These are phyloP conservation scores for Hypoxylon rickii DNA, from an alignment of 495 filamentous ascomycete genomes.

Conservation along the genomic window DNA sequence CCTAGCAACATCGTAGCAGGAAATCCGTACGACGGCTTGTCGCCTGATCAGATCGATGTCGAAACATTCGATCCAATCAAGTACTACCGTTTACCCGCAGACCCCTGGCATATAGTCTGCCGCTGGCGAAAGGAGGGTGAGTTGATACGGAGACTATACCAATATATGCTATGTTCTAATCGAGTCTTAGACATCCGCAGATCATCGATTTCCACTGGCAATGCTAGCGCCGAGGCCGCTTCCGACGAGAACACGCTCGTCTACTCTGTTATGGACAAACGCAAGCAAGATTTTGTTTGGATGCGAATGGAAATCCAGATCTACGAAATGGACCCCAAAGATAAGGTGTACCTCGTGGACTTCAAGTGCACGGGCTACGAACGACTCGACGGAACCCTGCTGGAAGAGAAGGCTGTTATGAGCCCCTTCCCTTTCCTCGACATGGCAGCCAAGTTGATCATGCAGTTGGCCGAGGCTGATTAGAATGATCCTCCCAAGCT, in stretches of 20 bases:
- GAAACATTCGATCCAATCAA: slow-evolving; percentile 44
- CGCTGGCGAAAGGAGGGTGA: slow-evolving; percentile 79
- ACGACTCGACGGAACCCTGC: slow-evolving; percentile 60
- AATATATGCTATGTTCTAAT: slow-evolving; percentile 1
- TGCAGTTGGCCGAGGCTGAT: slow-evolving; percentile 73
- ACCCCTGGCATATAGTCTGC: slow-evolving; percentile 94
- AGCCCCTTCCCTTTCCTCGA: slow-evolving; percentile 81
- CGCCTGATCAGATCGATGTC: slow-evolving; percentile 32
- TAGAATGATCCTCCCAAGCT: slow-evolving; percentile 33
- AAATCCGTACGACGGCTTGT: slow-evolving; percentile 36
- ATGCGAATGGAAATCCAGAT: slow-evolving; percentile 96
- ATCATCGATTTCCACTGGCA: slow-evolving; percentile 40
- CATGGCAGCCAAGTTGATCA: slow-evolving; percentile 71
- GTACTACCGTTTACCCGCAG: slow-evolving; percentile 78
- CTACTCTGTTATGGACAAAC: slow-evolving; percentile 46
- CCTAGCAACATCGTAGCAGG: slow-evolving; percentile 15
- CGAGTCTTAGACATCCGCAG: slow-evolving; percentile 44
- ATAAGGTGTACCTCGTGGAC: slow-evolving; percentile 90
- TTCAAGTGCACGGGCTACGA: slow-evolving; percentile 99
- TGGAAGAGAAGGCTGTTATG: slow-evolving; percentile 74
- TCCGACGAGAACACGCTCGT: slow-evolving; percentile 41
- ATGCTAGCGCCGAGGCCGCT: slow-evolving; percentile 33
- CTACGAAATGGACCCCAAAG: slow-evolving; percentile 81
- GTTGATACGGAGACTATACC: slow-evolving; percentile 47
- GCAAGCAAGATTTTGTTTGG: slow-evolving; percentile 61